phyloP scores from a whole-genome alignment of 1,139 yeast genomes.

The Magnusiomyces ingens region DNA sequence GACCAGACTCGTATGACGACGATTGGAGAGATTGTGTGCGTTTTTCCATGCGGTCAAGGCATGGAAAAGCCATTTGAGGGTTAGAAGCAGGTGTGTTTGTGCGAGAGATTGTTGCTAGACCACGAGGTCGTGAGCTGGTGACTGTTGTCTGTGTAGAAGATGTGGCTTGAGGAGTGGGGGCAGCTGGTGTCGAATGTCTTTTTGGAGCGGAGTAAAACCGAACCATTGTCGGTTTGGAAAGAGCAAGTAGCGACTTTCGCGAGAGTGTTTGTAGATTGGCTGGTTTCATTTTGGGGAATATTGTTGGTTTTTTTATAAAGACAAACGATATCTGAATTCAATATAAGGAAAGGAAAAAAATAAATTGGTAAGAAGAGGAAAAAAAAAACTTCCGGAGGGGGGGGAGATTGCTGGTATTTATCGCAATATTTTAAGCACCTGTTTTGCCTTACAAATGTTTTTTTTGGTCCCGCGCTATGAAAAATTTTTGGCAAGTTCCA shows the following conservation, averaged over 20 bases:
- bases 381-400: not conserved
- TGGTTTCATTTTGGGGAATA: too few species aligned
- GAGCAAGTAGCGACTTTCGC: too few species aligned
- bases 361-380: not conserved
- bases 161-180: not conserved
- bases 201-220: not conserved
- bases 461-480: too few species aligned
- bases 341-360: not conserved
- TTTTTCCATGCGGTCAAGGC: conserved; percentile 72
- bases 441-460: too few species aligned
- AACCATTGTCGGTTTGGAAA: too few species aligned
- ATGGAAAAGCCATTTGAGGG: conserved; percentile 74
- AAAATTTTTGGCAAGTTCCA: too few species aligned
- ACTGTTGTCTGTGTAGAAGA: not conserved
- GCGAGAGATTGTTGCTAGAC: conserved; percentile 8
- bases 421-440: too few species aligned
- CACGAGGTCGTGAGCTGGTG: conserved; percentile 1
- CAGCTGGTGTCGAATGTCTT: not conserved
- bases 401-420: not conserved
- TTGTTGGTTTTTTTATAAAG: too few species aligned
- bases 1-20: conserved; percentile 48
- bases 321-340: not conserved
- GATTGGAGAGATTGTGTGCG: conserved; percentile 38
- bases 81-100: conserved; percentile 34
- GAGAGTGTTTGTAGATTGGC: too few species aligned